Evolutionary conservation across 441 rosid genomes (phyloP), one percentile per base, ranked within the genome.

Genomic region (Metrosideros polymorpha): DNA sequence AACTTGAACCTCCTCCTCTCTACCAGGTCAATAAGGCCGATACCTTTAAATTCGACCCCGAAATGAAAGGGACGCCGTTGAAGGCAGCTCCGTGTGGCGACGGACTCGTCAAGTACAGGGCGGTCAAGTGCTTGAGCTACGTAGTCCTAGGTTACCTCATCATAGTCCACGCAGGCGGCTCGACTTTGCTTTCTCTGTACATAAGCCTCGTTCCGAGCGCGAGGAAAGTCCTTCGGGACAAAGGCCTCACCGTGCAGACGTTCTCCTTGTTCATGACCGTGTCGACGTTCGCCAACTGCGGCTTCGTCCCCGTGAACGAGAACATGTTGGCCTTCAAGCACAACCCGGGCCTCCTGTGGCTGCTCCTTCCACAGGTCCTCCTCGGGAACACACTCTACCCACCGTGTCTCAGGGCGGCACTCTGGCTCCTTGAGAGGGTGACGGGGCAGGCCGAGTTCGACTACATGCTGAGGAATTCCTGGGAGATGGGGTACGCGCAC

Each of bases 371-470:
- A 14, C 92, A 89, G 82, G 13, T 83, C 30, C 88, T 96, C 0
- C 50, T 94, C 10, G 98, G 98, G 3, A 92, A 92, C 93, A 91
- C 95, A 13, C 84, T 96, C 45, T 95, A 85, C 63, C 94, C 95
- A 9, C 63, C 94, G 6, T 88, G 90, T 85, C 85, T 96, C 71
- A 6, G 91, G 27, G 86, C 93, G 9, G 79, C 84, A 49, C 83
- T 93, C 9, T 90, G 95, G 95, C 89, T 83, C 50, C 50, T 93
- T 51, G 82, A 86, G 54, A 91, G 90, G 85, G 5, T 52, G 14
- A 85, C 91, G 9, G 92, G 86, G 29, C 87, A 88, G 4, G 89
- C 45, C 0, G 93, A 93, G 86, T 87, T 75, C 59, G 84, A 85
- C 18, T 91, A 88, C 88, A 39, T 95, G 56, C 87, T 93, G 89